These are phyloP conservation scores for Arbutus unedo DNA, from an alignment of 148 eudicot genomes.

Conservation along the genomic window DNA sequence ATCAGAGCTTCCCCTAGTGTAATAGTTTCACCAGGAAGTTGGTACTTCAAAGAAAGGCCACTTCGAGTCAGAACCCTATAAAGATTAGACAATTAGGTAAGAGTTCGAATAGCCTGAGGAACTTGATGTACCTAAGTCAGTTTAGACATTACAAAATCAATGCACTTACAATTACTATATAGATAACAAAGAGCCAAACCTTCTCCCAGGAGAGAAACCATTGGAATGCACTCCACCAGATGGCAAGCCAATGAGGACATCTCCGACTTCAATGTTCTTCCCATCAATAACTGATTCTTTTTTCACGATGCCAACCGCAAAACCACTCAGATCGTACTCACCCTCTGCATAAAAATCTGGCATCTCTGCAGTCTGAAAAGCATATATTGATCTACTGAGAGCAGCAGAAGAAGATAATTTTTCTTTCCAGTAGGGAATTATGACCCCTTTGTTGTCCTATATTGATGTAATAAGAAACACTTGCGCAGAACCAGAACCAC, in stretches of 20 bases:
- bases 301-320: constrained; percentile 87
- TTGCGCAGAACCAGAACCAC: no score
- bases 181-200: constrained; percentile 33
- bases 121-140: background rate
- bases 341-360: constrained; percentile 88
- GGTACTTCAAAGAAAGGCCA: constrained; percentile 54
- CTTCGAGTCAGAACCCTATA: constrained; percentile 67
- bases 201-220: constrained; percentile 94
- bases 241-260: constrained; percentile 84
- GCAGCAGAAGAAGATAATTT: background rate
- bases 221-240: constrained; percentile 97
- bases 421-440: no score
- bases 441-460: no score
- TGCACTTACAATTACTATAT: background rate
- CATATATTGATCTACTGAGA: constrained; percentile 13
- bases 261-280: constrained; percentile 70
- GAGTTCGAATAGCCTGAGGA: background rate
- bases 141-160: background rate
- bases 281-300: constrained; percentile 88
- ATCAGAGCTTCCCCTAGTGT: constrained; percentile 83
- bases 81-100: background rate
- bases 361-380: constrained; percentile 93
- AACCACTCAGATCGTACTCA: constrained; percentile 98
- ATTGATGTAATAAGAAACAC: no score
- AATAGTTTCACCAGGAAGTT: constrained; percentile 59